Conservation (phyloP, 2,329 filamentous ascomycete species). For the Chrysoporthe cubensis region DNA sequence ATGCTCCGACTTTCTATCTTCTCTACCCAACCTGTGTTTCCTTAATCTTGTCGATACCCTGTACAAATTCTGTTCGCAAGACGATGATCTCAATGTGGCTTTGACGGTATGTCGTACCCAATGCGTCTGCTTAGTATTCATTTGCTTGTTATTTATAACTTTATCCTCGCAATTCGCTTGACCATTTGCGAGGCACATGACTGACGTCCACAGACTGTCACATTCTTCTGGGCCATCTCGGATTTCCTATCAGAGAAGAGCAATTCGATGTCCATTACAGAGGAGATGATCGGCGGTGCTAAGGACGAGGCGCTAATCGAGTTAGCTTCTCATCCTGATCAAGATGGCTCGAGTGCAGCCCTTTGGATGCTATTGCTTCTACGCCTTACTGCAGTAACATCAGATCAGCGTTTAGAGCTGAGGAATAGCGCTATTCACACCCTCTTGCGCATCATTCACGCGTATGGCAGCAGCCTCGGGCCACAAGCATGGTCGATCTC, state of each 20-base stretch:
- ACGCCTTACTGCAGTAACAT: constrained; percentile 71
- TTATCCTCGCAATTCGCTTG: constrained; percentile 42
- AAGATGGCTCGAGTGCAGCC: constrained; percentile 68
- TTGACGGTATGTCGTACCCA: constrained; percentile 68
- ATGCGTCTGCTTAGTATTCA: background rate
- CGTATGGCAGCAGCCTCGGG: constrained; percentile 79
- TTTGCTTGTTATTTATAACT: constrained; percentile 20
- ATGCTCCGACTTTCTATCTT: constrained; percentile 88
- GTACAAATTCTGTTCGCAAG: constrained; percentile 85
- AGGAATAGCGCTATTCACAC: constrained; percentile 90
- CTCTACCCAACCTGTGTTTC: constrained; percentile 72
- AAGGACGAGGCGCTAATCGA: constrained; percentile 60
- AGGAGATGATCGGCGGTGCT: constrained; percentile 56
- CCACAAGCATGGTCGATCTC: constrained; percentile 83
- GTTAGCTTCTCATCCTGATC: constrained; percentile 62
- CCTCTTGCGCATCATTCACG: constrained; percentile 86
- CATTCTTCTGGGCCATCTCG: constrained; percentile 94
- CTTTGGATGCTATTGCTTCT: constrained; percentile 80
- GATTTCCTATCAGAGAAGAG: constrained; percentile 75
- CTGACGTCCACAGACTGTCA: constrained; percentile 62
- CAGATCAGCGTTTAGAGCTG: constrained; percentile 73
- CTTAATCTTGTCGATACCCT: constrained; percentile 83
- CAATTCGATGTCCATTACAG: constrained; percentile 60
- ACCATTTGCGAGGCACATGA: too few relatives aligned
- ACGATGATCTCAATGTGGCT: constrained; percentile 92